A percentile compares a stretch with the other conserved stretches of the same genome.
Evolutionary conservation across 768 basidiomycete genomes (phyloP).

Genomic region (Leccinum variicolor): DNA sequence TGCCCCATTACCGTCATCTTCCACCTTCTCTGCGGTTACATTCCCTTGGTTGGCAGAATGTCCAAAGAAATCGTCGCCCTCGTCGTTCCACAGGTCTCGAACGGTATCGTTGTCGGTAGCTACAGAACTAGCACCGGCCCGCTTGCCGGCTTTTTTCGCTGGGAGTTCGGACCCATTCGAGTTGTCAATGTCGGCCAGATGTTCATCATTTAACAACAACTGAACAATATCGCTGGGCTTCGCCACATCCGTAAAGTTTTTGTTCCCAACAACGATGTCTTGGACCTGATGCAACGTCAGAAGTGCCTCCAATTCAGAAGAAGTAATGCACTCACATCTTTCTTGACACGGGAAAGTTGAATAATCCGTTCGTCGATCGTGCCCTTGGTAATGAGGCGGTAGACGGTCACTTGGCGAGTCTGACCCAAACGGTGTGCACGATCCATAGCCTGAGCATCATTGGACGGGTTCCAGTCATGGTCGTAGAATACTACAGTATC

Average conservation of each 20-base stretch:
- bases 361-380: conserved; percentile 98
- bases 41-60: conserved; percentile 39
- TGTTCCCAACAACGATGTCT: conserved; percentile 98
- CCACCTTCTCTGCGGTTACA: conserved; percentile 20
- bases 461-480: conserved; percentile 71
- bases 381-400: conserved; percentile 88
- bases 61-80: conserved; percentile 84
- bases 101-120: conserved; percentile 36
- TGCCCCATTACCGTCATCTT: conserved; percentile 29
- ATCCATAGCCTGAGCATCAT: conserved; percentile 98
- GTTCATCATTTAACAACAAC: conserved; percentile 90
- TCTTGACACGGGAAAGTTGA: conserved; percentile 93
- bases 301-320: background rate
- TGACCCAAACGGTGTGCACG: conserved; percentile 96
- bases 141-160: conserved; percentile 33
- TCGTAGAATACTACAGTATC: conserved; percentile 29
- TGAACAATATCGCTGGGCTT: conserved; percentile 98
- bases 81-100: conserved; percentile 81
- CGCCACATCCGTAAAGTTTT: conserved; percentile 87
- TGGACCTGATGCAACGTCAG: conserved; percentile 63
- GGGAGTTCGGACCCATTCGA: conserved; percentile 39
- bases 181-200: conserved; percentile 68
- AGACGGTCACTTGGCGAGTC: conserved; percentile 96
- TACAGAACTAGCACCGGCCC: conserved; percentile 26
- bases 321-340: conserved; percentile 61